Evolutionary conservation across 164 flowering plant species (phyloP), one percentile per base, ranked within the genome.

Genomic region (Nelumbo lutea): DNA sequence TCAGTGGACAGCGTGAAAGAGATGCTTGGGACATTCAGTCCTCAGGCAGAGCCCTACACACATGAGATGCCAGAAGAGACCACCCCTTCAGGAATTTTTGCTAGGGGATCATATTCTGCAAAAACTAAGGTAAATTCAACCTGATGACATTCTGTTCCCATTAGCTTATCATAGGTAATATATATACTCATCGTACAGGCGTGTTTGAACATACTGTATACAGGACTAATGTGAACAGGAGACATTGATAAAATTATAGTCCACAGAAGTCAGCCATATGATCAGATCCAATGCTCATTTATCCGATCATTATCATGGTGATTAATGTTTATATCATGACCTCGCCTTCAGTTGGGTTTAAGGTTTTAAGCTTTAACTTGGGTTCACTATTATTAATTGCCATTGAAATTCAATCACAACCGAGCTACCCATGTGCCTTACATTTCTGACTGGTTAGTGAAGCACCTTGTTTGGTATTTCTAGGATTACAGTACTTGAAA

Each of bases 11-110:
- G 80, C 71, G 27, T 86, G 39, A 88, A 83, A 68, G 83, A 81
- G 70, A 87, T 88, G 93, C 78, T 88, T 62, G 90, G 93, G 68
- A 85, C 89, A 44, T 88, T 85, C 69, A 87, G 93, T 70, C 93
- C 93, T 45, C 90, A 84, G 69, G 68, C 69, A 44, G 89, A 85
- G 72, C 84, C 88, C 56, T 87, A 88, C 70, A 79, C 73, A 51
- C 87, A 80, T 70, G 82, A 65, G 64, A 79, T 85, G 83, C 83
- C 83, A 7, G 90, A 85, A 73, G 93, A 88, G 53, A 84, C 82
- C 53, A 84, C 93, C 58, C 93, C 90, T 13, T 86, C 93, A 53
- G 90, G 93, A 46, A 79, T 86, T 38, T 84, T 88, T 69, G 89
- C 90, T 53, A 81, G 93, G 65, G 90, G 93, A 70, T 68, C 82